Evolutionary conservation across 2,329 filamentous ascomycete species (phyloP).

Genomic region (Talaromyces sp.): DNA sequence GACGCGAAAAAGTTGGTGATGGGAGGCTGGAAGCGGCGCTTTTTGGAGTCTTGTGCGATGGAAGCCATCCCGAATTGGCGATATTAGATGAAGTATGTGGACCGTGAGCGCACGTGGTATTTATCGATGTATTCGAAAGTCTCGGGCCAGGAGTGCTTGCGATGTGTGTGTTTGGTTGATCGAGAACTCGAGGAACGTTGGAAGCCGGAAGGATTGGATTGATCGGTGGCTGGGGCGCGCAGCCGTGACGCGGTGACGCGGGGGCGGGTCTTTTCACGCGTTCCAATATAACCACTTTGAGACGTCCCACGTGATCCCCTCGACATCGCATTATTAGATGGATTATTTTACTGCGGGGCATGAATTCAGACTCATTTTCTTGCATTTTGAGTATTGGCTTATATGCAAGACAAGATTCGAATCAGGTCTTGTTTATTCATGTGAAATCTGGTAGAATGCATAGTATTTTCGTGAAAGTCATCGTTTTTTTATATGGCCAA

Average conservation of each 20-base stretch:
- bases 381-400: no score
- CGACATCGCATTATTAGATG: not conserved
- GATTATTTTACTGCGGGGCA: not conserved
- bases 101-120: not conserved
- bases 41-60: slow-evolving; percentile 25
- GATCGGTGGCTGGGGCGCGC: slow-evolving; percentile 2
- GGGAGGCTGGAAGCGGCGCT: slow-evolving; percentile 41
- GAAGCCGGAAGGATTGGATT: not conserved
- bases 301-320: not conserved
- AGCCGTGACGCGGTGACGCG: not conserved
- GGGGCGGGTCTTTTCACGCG: not conserved
- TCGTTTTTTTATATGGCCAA: not conserved
- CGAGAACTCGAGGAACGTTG: not conserved
- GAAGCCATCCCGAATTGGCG: not conserved
- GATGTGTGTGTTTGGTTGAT: not conserved
- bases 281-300: not conserved
- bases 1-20: slow-evolving; percentile 36
- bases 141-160: not conserved
- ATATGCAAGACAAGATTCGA: no score
- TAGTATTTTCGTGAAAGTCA: not conserved
- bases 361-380: no score
- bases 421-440: no score
- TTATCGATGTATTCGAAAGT: not conserved
- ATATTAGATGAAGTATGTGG: not conserved
- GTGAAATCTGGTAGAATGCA: not conserved